Conservation (phyloP, 23 red algal species). For the Gracilaria gracilis region DNA sequence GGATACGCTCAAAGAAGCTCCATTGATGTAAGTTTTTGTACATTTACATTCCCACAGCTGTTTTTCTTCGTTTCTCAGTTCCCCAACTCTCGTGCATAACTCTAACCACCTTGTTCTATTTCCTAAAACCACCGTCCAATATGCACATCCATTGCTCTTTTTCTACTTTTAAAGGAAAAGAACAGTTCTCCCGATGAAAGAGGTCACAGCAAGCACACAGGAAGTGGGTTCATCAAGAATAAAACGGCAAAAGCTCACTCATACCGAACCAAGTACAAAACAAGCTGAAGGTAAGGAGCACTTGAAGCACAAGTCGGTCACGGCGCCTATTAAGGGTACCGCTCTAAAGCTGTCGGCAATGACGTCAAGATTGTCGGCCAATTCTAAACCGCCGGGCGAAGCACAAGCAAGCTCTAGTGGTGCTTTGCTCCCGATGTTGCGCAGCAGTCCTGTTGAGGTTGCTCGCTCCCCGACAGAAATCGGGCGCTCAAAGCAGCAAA, state of each 20-base stretch:
- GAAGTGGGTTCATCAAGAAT: neutral
- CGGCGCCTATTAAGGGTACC: neutral
- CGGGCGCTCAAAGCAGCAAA: neutral
- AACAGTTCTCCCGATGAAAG: neutral
- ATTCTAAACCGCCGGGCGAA: neutral
- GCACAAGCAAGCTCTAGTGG: neutral
- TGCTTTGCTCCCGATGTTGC: slow-evolving; percentile 13
- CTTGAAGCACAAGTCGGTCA: neutral
- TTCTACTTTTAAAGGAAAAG: neutral
- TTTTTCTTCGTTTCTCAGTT: neutral
- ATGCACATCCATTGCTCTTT: neutral
- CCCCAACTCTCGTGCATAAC: neutral
- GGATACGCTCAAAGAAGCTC: neutral
- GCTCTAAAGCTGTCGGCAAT: neutral
- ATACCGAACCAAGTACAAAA: neutral
- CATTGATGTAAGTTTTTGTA: neutral
- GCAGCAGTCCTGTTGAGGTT: slow-evolving; percentile 40
- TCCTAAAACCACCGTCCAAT: neutral
- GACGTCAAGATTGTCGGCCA: neutral
- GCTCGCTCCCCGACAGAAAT: slow-evolving; percentile 1
- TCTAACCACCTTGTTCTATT: neutral
- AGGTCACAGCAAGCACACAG: neutral
- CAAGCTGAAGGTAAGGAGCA: neutral
- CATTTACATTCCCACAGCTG: neutral
- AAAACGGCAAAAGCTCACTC: slow-evolving; percentile 23